Conservation (phyloP, 2,329 filamentous ascomycete species). For the Huntiella moniliformis region DNA sequence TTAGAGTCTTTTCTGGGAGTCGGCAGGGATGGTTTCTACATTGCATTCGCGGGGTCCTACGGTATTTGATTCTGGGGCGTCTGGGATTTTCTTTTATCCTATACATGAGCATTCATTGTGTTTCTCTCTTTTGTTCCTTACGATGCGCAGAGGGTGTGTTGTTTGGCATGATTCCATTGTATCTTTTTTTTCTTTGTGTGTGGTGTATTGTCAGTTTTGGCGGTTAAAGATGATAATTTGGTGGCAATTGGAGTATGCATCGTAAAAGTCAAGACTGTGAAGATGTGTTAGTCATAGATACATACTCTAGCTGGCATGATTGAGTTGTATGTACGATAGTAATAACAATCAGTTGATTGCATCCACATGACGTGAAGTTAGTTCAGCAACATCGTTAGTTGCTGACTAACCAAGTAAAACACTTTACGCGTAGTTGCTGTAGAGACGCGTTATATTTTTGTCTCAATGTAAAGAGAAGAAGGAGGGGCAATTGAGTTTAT, state of each 20-base stretch:
- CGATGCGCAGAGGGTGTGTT: no score
- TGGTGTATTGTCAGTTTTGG: no score
- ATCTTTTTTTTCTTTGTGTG: no score
- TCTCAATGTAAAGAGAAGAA: background rate
- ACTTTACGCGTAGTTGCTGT: background rate
- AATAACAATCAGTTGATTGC: background rate
- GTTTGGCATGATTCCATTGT: no score
- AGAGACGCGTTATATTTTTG: conserved; percentile 6
- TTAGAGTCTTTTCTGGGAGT: conserved; percentile 10
- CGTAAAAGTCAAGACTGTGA: background rate
- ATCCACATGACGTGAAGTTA: background rate
- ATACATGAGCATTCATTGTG: conserved; percentile 5
- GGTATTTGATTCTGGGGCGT: conserved; percentile 10
- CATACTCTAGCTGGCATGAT: background rate
- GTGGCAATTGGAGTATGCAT: no score
- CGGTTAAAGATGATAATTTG: no score
- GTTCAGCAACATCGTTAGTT: no score
- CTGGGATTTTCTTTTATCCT: conserved; percentile 9
- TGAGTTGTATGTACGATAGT: background rate
- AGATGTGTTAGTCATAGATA: background rate
- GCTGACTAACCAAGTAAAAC: no score
- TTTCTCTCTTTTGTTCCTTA: conserved; percentile 7
- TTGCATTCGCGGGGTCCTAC: conserved; percentile 11
- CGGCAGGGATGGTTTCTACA: conserved; percentile 11
- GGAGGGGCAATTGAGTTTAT: background rate